Evolutionary conservation across 305 asterid genomes (phyloP).

Genomic region (Fraxinus paxiana): DNA sequence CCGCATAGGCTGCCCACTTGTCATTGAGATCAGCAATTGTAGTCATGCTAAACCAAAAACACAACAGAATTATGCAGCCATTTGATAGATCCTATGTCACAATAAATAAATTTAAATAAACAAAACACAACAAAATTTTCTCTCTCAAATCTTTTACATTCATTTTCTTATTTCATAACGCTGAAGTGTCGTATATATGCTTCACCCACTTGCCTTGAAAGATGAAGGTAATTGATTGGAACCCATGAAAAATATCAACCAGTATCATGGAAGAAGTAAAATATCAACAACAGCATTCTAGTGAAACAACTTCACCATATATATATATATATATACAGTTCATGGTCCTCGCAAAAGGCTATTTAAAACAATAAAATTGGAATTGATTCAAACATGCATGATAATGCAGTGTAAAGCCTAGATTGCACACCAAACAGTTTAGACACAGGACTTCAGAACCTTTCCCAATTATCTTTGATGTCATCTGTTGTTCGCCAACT

Average conservation of each 20-base stretch:
- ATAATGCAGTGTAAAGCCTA: neutral
- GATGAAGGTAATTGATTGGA: neutral
- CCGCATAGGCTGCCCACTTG: conserved; percentile 97
- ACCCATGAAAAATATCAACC: neutral
- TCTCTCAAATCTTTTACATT: neutral
- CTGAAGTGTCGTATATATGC: neutral
- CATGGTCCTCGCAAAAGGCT: neutral
- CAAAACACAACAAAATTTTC: neutral
- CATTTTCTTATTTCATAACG: too few relatives aligned
- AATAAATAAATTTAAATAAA: neutral
- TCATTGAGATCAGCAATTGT: conserved; percentile 82
- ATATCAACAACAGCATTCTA: neutral
- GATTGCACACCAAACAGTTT: neutral
- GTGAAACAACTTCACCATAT: neutral
- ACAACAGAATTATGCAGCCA: neutral
- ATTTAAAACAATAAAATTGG: neutral
- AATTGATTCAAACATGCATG: neutral
- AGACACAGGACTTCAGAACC: conserved; percentile 39
- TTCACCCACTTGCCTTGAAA: neutral
- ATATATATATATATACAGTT: neutral
- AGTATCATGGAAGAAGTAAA: neutral
- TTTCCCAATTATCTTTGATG: conserved; percentile 89
- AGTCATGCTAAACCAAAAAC: conserved; percentile 60
- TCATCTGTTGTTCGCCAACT: conserved; percentile 96
- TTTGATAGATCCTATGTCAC: neutral